A percentile compares a stretch with the other conserved stretches of the same genome.
Conservation (phyloP, 192 early-diverging fungal genomes). For the Pilobolus umbonatus region DNA sequence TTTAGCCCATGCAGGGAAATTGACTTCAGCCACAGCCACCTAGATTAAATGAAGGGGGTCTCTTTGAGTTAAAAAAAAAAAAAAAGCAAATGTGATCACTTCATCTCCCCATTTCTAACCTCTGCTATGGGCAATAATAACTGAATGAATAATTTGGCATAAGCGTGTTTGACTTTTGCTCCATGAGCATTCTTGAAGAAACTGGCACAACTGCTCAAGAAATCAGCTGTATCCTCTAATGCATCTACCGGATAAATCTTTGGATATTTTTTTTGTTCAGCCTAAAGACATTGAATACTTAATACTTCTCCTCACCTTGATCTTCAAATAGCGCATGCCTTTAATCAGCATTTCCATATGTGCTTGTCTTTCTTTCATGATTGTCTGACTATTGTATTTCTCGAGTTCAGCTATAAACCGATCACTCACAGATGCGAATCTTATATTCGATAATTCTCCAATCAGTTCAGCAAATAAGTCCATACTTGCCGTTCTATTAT, state of each 20-base stretch:
- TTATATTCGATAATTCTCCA: conserved; percentile 81
- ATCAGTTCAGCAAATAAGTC: conserved; percentile 91
- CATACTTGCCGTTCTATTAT: conserved; percentile 82
- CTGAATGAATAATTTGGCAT: conserved; percentile 85
- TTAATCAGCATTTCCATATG: conserved; percentile 85
- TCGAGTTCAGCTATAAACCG: conserved; percentile 89
- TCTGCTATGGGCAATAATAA: conserved; percentile 87
- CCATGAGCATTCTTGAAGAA: conserved; percentile 83
- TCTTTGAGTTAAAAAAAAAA: background rate
- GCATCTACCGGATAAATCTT: conserved; percentile 90
- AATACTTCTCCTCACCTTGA: conserved; percentile 57
- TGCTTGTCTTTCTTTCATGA: conserved; percentile 60
- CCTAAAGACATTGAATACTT: no score
- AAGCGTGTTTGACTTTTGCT: conserved; percentile 83
- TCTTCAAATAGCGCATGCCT: conserved; percentile 83
- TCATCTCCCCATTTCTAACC: no score
- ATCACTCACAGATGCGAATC: conserved; percentile 92
- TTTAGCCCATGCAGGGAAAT: conserved; percentile 89
- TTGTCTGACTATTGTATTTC: conserved; percentile 55
- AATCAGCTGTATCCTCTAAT: conserved; percentile 93
- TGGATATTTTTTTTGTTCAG: background rate
- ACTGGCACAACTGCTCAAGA: conserved; percentile 83
- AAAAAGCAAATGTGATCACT: background rate
- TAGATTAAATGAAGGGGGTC: conserved; percentile 22
- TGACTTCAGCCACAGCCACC: conserved; percentile 91